Percentiles rank a stretch among this genome's conserved stretches.
Evolutionary conservation across 75 land plant genomes (phyloP).

Genomic region (Pinus taeda): DNA sequence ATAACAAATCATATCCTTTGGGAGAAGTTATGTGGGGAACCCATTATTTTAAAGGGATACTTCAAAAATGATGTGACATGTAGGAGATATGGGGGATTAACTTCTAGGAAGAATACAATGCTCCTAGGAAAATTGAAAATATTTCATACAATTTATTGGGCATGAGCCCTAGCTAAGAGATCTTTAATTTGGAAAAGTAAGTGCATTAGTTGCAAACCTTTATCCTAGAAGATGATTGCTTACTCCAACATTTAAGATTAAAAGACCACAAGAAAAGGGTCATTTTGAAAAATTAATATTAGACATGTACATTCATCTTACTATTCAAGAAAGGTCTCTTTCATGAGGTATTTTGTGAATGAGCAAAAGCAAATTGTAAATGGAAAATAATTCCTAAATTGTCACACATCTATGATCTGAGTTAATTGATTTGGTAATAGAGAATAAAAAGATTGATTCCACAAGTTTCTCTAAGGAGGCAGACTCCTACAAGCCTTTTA

Average conservation of each 20-base stretch:
- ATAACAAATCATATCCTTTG: constrained; percentile 82
- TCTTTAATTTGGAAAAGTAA: constrained; percentile 91
- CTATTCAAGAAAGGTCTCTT: too few species aligned
- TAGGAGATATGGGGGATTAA: constrained; percentile 88
- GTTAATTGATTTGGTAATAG: too few species aligned
- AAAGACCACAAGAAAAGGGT: constrained; percentile 68
- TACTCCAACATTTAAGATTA: constrained; percentile 94
- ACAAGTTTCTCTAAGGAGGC: too few species aligned
- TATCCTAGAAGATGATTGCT: constrained; percentile 90
- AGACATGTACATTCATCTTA: constrained; percentile 68
- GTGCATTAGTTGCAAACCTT: constrained; percentile 78
- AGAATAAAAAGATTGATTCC: too few species aligned
- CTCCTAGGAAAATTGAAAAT: constrained; percentile 98
- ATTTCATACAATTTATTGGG: constrained; percentile 75
- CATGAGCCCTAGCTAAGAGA: constrained; percentile 81
- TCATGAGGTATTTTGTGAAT: too few species aligned
- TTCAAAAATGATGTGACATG: constrained; percentile 78
- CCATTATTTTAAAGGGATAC: constrained; percentile 88
- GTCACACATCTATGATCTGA: too few species aligned
- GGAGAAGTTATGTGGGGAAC: constrained; percentile 95
- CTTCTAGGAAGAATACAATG: constrained; percentile 88
- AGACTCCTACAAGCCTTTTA: too few species aligned
- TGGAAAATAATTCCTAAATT: too few species aligned
- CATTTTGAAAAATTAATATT: constrained; percentile 66
- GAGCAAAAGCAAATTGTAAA: too few species aligned